Evolutionary conservation across 768 basidiomycete species (phyloP).

Genomic region (Leucocoprinus sp.): DNA sequence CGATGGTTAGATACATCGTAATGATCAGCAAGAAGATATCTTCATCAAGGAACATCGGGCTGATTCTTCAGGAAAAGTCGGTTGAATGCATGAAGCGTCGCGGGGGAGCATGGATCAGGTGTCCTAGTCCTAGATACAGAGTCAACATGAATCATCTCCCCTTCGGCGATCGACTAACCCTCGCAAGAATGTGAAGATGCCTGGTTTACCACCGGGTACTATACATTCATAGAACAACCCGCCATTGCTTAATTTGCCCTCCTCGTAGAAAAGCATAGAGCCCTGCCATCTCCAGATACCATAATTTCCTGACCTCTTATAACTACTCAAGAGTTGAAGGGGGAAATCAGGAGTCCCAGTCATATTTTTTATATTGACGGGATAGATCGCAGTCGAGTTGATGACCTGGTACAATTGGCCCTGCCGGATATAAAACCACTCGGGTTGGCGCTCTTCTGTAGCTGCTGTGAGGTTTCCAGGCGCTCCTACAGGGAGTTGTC

Average conservation of each 20-base stretch:
- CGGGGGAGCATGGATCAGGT: conserved; percentile 25
- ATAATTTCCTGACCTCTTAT: conserved; percentile 29
- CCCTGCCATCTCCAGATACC: conserved; percentile 50
- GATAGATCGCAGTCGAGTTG: conserved; percentile 48
- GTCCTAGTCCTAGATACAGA: conserved; percentile 15
- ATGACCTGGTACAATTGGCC: conserved; percentile 44
- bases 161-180: conserved; percentile 27
- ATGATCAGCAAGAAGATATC: background rate
- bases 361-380: conserved; percentile 46
- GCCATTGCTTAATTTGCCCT: conserved; percentile 32
- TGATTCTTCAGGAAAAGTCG: conserved; percentile 5
- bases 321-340: conserved; percentile 39
- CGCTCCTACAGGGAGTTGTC: conserved; percentile 31
- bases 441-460: conserved; percentile 25
- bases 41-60: background rate
- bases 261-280: conserved; percentile 45
- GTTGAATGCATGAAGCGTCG: conserved; percentile 32
- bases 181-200: conserved; percentile 41
- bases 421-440: conserved; percentile 47
- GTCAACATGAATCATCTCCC: background rate
- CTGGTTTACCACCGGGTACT: conserved; percentile 23
- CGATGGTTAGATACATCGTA: conserved; percentile 10
- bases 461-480: conserved; percentile 41
- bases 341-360: conserved; percentile 35
- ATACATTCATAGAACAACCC: conserved; percentile 13